These are phyloP conservation scores for Plasmodium blacklocki DNA, from an alignment of 169 alveolate genomes.

Conservation along the genomic window DNA sequence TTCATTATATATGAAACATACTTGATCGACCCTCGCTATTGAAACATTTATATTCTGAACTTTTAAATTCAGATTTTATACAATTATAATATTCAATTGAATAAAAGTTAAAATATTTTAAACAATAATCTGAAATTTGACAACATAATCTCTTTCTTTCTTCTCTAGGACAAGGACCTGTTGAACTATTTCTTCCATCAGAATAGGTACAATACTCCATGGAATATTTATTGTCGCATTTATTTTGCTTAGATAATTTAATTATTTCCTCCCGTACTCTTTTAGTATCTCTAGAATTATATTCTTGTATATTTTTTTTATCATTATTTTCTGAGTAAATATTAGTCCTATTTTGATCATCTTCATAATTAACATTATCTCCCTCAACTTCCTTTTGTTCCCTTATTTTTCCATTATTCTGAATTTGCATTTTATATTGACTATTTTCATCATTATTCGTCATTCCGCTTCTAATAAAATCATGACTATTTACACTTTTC, in stretches of 20 bases:
- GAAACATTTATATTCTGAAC: slow-evolving; percentile 9
- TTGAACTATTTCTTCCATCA: neutral
- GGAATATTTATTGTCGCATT: slow-evolving; percentile 2
- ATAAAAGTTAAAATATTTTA: slow-evolving; percentile 10
- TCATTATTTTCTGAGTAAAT: neutral
- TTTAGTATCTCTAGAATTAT: slow-evolving; percentile 17
- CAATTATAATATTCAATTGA: slow-evolving; percentile 4
- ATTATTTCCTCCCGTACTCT: slow-evolving; percentile 28
- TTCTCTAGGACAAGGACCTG: slow-evolving; percentile 17
- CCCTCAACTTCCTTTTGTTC: no score
- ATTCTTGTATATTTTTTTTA: slow-evolving; percentile 12
- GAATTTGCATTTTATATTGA: no score
- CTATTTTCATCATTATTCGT: no score
- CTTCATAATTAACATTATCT: no score
- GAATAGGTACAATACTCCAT: slow-evolving; percentile 13
- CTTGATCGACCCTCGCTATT: slow-evolving; percentile 3
- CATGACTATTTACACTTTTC: no score
- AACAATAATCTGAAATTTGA: slow-evolving; percentile 41
- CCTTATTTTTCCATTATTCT: no score
- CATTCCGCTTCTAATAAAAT: no score
- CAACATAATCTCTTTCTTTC: slow-evolving; percentile 23
- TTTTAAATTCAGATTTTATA: slow-evolving; percentile 12
- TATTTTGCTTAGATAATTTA: neutral
- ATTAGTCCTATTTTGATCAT: no score
- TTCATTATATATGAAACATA: slow-evolving; percentile 1